These are phyloP conservation scores for Digitaria exilis DNA, from an alignment of 202 grass and related monocot species.

Conservation along the genomic window DNA sequence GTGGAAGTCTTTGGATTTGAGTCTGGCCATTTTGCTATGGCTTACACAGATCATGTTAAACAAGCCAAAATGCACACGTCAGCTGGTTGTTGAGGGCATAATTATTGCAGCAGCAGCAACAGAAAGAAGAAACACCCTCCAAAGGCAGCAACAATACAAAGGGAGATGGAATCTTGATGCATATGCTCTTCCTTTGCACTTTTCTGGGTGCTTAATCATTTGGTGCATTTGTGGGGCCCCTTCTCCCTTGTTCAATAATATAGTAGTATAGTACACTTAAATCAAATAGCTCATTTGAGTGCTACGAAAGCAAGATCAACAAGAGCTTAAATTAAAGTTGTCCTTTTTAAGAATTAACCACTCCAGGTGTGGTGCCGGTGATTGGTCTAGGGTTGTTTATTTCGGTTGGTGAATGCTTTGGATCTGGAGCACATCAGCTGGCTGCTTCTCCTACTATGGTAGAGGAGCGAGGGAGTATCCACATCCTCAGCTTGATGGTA, in stretches of 20 bases:
- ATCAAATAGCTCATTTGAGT: constrained; percentile 24
- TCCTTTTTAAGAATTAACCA: not conserved
- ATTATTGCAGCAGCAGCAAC: constrained; percentile 24
- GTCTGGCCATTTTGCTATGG: not conserved
- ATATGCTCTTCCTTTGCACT: constrained; percentile 26
- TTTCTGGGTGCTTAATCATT: constrained; percentile 38
- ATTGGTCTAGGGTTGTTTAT: constrained; percentile 20
- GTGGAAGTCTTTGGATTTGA: not conserved
- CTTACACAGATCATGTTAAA: constrained; percentile 24
- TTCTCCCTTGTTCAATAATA: not conserved
- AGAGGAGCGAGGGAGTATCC: constrained; percentile 19
- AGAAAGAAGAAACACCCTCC: constrained; percentile 9
- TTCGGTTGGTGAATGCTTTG: constrained; percentile 38
- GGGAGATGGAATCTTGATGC: constrained; percentile 44
- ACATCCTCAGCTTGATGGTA: not conserved
- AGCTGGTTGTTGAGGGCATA: constrained; percentile 37
- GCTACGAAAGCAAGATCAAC: not conserved
- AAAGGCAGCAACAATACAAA: constrained; percentile 35
- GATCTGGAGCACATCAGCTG: constrained; percentile 33
- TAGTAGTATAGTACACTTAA: not conserved
- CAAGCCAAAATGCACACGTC: constrained; percentile 25
- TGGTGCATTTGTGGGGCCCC: constrained; percentile 31
- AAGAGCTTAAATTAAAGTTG: constrained; percentile 22
- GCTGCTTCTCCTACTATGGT: constrained; percentile 1
- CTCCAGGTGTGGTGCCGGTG: not conserved